Percentiles rank a stretch among this genome's conserved stretches.
These are phyloP conservation scores for Astrephomene gubernaculifera DNA, from an alignment of 139 green algal genomes.

Conservation along the genomic window DNA sequence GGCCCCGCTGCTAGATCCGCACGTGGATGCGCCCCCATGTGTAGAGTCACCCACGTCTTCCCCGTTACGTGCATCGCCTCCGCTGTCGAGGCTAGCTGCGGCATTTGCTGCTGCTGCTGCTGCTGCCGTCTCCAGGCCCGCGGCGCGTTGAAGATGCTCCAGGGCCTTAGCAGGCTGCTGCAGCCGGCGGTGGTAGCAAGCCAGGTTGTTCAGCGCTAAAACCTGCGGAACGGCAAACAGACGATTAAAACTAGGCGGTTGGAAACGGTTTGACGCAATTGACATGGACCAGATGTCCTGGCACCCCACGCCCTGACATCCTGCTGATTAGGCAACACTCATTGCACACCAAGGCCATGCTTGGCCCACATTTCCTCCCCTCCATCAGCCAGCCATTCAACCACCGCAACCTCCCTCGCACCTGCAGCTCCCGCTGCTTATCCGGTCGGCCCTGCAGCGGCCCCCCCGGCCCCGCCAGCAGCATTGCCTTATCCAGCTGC, in stretches of 20 bases:
- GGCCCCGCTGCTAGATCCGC: too few species aligned
- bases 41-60: too few species aligned
- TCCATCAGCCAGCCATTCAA: too few species aligned
- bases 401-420: too few species aligned
- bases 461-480: constrained; percentile 36
- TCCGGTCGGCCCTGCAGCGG: constrained; percentile 3
- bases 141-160: constrained; percentile 23
- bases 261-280: too few species aligned
- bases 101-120: neutral
- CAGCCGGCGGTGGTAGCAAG: constrained; percentile 38
- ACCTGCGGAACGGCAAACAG: constrained; percentile 29
- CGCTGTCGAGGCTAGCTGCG: neutral
- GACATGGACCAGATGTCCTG: too few species aligned
- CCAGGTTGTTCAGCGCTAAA: constrained; percentile 46
- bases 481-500: constrained; percentile 47
- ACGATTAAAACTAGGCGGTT: neutral
- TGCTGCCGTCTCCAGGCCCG: constrained; percentile 6
- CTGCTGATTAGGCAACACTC: too few species aligned
- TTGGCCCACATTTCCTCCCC: neutral
- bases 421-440: constrained; percentile 30
- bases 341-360: too few species aligned
- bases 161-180: constrained; percentile 16
- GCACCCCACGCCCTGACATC: too few species aligned
- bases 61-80: neutral
- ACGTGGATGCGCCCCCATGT: too few species aligned